These are phyloP conservation scores for Colletotrichum orbiculare DNA, from an alignment of 2,329 filamentous ascomycete species.

Conservation along the genomic window DNA sequence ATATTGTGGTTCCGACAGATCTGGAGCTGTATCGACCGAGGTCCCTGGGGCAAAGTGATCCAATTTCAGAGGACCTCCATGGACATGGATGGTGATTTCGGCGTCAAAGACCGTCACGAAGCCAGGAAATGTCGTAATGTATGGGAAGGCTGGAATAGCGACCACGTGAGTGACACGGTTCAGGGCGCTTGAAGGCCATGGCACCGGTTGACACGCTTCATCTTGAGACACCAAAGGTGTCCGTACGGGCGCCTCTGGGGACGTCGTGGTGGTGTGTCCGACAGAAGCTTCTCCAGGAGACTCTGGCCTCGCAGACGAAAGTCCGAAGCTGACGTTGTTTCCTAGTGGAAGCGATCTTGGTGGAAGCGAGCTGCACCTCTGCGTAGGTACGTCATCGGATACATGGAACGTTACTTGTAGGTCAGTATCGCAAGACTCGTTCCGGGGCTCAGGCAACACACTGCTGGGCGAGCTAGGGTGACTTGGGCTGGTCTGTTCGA, in stretches of 20 bases:
- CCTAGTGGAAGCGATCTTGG: not conserved
- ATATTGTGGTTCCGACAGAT: too few relatives aligned
- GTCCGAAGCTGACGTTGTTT: not conserved
- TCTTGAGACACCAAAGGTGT: slow-evolving; percentile 25
- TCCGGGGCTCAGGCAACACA: too few relatives aligned
- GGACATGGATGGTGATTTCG: too few relatives aligned
- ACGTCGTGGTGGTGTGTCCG: slow-evolving; percentile 1
- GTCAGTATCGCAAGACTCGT: too few relatives aligned
- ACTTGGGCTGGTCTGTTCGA: not conserved
- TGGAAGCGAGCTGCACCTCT: not conserved
- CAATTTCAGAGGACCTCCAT: too few relatives aligned
- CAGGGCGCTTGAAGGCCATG: slow-evolving; percentile 21
- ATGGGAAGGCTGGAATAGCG: not conserved
- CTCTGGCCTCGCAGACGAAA: slow-evolving; percentile 1
- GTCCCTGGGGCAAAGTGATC: too few relatives aligned
- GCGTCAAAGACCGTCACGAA: too few relatives aligned
- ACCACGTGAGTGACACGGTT: slow-evolving; percentile 7
- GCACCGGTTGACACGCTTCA: slow-evolving; percentile 19
- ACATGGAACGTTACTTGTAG: too few relatives aligned
- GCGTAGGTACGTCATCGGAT: slow-evolving; percentile 7
- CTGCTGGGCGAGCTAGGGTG: not conserved
- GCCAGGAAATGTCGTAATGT: too few relatives aligned
- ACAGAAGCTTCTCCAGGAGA: slow-evolving; percentile 12
- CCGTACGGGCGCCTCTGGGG: slow-evolving; percentile 11
- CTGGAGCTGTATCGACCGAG: too few relatives aligned